Evolutionary conservation across 257 asterid species (phyloP).

Genomic region (Fraxinus cuspidata): DNA sequence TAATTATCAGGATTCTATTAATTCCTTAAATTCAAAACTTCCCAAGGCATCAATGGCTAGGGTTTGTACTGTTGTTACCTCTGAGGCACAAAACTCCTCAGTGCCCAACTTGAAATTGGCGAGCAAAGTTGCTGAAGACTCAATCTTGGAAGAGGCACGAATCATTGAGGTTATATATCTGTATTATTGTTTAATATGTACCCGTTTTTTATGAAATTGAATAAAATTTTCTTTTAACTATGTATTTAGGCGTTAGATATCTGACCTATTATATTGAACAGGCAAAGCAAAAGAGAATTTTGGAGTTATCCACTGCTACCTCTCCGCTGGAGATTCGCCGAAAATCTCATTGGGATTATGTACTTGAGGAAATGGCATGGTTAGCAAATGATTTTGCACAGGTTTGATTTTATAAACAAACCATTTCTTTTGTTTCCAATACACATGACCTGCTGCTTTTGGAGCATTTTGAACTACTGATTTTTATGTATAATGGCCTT

Average conservation of each 20-base stretch:
- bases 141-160: slow-evolving; percentile 82
- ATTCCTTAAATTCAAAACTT: slow-evolving; percentile 35
- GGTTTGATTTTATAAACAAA: slow-evolving; percentile 45
- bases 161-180: slow-evolving; percentile 68
- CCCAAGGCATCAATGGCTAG: slow-evolving; percentile 36
- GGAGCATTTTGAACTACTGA: slow-evolving; percentile 11
- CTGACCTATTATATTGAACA: slow-evolving; percentile 50
- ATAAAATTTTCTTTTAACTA: slow-evolving; percentile 23
- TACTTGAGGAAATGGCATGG: slow-evolving; percentile 98
- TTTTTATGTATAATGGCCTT: slow-evolving; percentile 6
- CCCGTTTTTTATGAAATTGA: slow-evolving; percentile 19
- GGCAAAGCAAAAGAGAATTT: slow-evolving; percentile 83
- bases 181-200: slow-evolving; percentile 25
- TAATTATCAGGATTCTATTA: slow-evolving; percentile 35
- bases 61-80: slow-evolving; percentile 35
- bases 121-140: slow-evolving; percentile 65
- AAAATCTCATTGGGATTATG: slow-evolving; percentile 88
- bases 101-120: slow-evolving; percentile 37
- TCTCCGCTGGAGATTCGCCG: slow-evolving; percentile 40
- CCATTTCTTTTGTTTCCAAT: slow-evolving; percentile 20
- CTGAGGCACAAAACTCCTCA: slow-evolving; percentile 42
- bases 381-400: slow-evolving; percentile 98
- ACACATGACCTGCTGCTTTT: slow-evolving; percentile 19
- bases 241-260: slow-evolving; percentile 32
- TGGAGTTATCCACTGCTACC: slow-evolving; percentile 57